Base-by-base conservation (phyloP, 441 rosid species). In the Gossypium davidsonii region DNA sequence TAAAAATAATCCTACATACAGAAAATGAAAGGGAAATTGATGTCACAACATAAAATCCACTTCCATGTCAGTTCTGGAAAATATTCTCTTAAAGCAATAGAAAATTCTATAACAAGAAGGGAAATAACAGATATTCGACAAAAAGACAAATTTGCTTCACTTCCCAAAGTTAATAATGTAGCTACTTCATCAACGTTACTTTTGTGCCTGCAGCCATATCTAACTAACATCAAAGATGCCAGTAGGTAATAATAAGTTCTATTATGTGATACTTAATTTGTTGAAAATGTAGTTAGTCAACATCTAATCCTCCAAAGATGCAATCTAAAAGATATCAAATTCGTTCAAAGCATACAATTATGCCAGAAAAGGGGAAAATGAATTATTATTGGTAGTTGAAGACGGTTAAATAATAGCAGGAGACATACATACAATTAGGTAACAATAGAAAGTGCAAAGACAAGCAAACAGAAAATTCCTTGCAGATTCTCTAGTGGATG, bases 1-100 rank as follows among this genome's bases (percentile, higher is more conserved):
- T 86, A 76, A 87, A 89, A 76, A 88, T 46, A 10, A 89, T 84
- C 79, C 94, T 87, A 85, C 71, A 79, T 39, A 51, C 12, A 52
- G 34, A 31, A 48, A 66, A n/a, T 15, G 1, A 61, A 42, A 73
- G 44, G 17, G 39, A 15, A 34, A 28, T n/a, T 6, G 15, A 65
- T 0, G 14, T 28, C 9, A 67, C 18, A 21, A 23, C 21, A 56
- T 23, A 46, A 44, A 21, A 59, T 8, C 15, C 21, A 15, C 67
- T 71, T n/a, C 0, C 20, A 71, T 42, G 57, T 12, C 53, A 49
- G 12, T 48, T 57, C n/a, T 39, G 15, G 20, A n/a, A 57, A 9
- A 53, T 21, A 31, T 10, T 52, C 72, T 34, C 46, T 14, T 52
- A 20, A 56, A 39, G 37, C 65, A 20, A 71, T 58, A 14, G 37